phyloP scores from a whole-genome alignment of 805 yeast species.

The Starmerella sirachaensis region DNA sequence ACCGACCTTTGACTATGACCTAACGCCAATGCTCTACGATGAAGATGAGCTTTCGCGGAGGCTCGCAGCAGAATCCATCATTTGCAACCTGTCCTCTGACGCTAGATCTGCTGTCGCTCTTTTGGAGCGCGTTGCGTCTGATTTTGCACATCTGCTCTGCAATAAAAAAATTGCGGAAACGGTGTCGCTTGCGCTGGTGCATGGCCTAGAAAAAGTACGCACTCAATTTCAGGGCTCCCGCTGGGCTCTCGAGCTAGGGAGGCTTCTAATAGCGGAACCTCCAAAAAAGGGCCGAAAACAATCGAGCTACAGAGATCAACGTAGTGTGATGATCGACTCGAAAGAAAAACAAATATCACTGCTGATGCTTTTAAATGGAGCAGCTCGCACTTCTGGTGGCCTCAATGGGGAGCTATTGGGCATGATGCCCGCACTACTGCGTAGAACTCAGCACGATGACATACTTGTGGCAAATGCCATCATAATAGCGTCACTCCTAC shows the following conservation, averaged over 20 bases:
- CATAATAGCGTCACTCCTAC: not conserved
- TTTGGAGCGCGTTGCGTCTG: too few species aligned
- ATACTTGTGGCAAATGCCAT: conserved; percentile 6
- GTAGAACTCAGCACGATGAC: conserved; percentile 6
- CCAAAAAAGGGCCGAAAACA: too few species aligned
- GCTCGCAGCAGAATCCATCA: conserved; percentile 10
- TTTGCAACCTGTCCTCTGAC: not conserved
- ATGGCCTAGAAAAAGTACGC: too few species aligned
- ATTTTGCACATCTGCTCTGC: too few species aligned
- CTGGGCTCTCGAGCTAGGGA: too few species aligned
- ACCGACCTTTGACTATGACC: not conserved
- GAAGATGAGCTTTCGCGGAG: conserved; percentile 4
- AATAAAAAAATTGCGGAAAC: too few species aligned
- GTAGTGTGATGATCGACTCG: too few species aligned
- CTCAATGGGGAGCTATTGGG: not conserved
- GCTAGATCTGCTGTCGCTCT: not conserved
- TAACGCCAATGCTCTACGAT: not conserved
- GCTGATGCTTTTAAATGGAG: not conserved
- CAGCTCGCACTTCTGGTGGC: too few species aligned
- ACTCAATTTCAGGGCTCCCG: too few species aligned
- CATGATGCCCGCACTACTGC: not conserved
- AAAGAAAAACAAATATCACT: not conserved
- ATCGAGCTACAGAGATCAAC: too few species aligned
- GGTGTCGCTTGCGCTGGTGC: too few species aligned
- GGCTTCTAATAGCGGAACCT: too few species aligned